Evolutionary conservation across 208 protist genomes (phyloP), one percentile per base, ranked within the genome.

Genomic region (Leishmania turanica): DNA sequence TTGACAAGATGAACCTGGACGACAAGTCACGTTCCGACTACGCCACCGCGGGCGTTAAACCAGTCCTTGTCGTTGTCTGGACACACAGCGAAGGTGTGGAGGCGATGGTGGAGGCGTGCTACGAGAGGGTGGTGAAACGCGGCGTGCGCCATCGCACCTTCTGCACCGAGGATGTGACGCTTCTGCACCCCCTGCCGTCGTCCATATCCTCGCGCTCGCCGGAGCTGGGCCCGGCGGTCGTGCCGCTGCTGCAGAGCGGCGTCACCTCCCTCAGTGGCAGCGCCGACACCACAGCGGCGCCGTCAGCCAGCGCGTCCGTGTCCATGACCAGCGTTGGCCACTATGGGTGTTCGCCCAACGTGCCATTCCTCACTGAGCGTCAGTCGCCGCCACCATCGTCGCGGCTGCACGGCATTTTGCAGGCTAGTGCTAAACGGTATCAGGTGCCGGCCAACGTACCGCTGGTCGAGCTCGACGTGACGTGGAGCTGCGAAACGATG

Each of bases 1-100:
- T 97, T 19, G 94, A 97, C 75, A 95, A 95, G 84, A 96, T 96
- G 92, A 93, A 97, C 81, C 81, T 97, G 5, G 88, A 90, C 72
- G 85, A 90, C 58, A 83, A 66, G 65, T 73, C 88, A 0, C 89
- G 94, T 5, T 62, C 80, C 17, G 92, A 95, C 78, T 86, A 85
- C 72, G 64, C 40, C 45, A 31, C 81, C 5, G 78, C 89, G 34
- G 71, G 81, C 3, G 70, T 91, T 27, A 88, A 83, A 60, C 80
- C 81, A 7, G 80, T 84, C 8, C 70, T 93, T 17, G 84, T 84
- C 1, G 77, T 96, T 3, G 86, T 84, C 13, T 95, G 91, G 91
- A 75, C 45, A 40, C 91, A 96, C 85, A 49, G 68, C 15, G 37
- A 78, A 34, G 94, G 92, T 24, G 78, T 75, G 0, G 84, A 86